Evolutionary conservation across 2,329 filamentous ascomycete genomes (phyloP).

Genomic region (Talaromyces sp.): DNA sequence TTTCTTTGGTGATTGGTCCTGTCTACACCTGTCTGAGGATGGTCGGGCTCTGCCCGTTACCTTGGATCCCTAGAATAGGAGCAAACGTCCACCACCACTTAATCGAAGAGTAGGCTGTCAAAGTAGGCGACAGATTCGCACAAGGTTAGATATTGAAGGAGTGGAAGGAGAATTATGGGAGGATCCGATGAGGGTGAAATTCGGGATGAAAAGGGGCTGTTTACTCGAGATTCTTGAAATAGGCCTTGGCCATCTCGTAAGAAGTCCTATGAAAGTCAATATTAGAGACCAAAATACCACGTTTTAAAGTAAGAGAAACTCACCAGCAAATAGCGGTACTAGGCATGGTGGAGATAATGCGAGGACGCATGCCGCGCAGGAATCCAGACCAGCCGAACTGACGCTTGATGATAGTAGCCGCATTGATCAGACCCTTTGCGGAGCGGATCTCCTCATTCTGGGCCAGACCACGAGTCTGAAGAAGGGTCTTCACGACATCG

Average conservation of each 20-base stretch:
- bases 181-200: constrained; percentile 8
- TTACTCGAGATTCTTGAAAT: constrained; percentile 57
- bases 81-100: constrained; percentile 2
- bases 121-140: constrained; percentile 3
- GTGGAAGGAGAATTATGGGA: constrained; percentile 6
- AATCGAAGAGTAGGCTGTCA: constrained; percentile 7
- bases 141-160: constrained; percentile 13
- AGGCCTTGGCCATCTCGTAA: constrained; percentile 70
- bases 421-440: constrained; percentile 80
- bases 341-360: constrained; percentile 95
- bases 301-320: constrained; percentile 30
- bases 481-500: constrained; percentile 96
- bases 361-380: constrained; percentile 87
- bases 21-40: neutral
- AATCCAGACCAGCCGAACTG: constrained; percentile 86
- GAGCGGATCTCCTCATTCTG: constrained; percentile 77
- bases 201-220: constrained; percentile 1
- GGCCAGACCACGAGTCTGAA: constrained; percentile 88
- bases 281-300: neutral
- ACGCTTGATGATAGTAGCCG: constrained; percentile 77
- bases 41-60: constrained; percentile 16
- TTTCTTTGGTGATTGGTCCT: constrained; percentile 6
- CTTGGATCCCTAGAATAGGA: neutral
- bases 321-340: constrained; percentile 99
- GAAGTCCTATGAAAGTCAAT: constrained; percentile 53